Evolutionary conservation across 768 basidiomycete genomes (phyloP), one percentile per base, ranked within the genome.

Genomic region (Tylopilus subfusipes): DNA sequence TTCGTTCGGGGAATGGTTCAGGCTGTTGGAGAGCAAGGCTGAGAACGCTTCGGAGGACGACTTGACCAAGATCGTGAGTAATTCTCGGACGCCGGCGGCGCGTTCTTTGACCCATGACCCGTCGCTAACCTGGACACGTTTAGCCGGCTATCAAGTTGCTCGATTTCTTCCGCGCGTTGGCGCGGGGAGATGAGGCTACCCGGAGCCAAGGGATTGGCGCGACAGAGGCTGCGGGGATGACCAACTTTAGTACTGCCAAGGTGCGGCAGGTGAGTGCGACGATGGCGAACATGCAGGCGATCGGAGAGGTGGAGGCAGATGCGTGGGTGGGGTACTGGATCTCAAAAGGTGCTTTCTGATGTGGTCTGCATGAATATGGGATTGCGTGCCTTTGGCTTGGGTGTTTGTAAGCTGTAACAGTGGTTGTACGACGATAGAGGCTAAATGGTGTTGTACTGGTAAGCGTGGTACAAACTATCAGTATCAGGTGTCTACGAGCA

Each of bases 101-200:
- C n/a, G n/a, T n/a, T 36, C 34, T 36, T 3, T 18, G 14, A 16
- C 34, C 13, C 8, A 36, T 18, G 34, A 36, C 16, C n/a, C 16
- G 34, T 25, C 2, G 22, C 33, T 49, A 7, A 54, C 25, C 7
- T 22, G 16, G 12, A 22, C 8, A 5, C 40, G 4, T 9, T 11
- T 21, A 73, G 73, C 74, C 74, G 19, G 73, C 65, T 1, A 63
- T 72, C 48, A 72, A 75, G 50, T 42, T 74, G 1, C 59, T 74
- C 19, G 67, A 67, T 39, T 74, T 69, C 52, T 69, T 71, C 62
- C 71, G 68, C 8, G 31, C 18, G 19, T 51, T 70, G 50, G 50
- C 63, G 6, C 42, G 34, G 0, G 63, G 58, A 9, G 67, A 73
- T 40, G 22, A 54, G 9, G 54, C 52, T 0, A 27, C 42, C 5